Conservation (phyloP, 495 filamentous ascomycete genomes). For the Pyronema domesticum region DNA sequence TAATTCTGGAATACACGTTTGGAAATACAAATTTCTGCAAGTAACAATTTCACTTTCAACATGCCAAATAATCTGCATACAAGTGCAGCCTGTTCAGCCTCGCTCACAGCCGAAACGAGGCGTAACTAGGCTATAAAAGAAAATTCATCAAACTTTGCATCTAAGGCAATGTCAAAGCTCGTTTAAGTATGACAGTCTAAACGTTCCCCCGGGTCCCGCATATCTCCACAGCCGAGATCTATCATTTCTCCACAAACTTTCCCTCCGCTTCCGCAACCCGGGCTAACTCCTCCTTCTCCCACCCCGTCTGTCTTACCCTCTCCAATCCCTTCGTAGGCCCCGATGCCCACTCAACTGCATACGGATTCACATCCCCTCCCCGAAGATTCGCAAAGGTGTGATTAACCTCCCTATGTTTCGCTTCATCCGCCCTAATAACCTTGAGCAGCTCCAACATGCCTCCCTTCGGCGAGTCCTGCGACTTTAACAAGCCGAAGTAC, state of each 20-base stretch:
- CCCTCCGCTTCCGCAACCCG: conserved; percentile 26
- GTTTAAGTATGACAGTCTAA: no score
- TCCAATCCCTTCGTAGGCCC: conserved; percentile 56
- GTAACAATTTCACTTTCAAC: no score
- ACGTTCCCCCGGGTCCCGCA: no score
- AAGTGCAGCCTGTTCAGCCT: no score
- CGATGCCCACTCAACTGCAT: conserved; percentile 48
- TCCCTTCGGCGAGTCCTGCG: conserved; percentile 48
- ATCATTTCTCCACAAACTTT: background rate
- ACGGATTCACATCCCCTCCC: conserved; percentile 78
- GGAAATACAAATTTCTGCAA: no score
- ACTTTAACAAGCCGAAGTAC: conserved; percentile 63
- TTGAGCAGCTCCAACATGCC: conserved; percentile 73
- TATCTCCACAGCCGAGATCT: no score
- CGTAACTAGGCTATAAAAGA: no score
- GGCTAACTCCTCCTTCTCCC: conserved; percentile 50
- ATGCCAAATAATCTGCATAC: no score
- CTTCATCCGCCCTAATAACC: conserved; percentile 85
- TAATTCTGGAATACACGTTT: no score
- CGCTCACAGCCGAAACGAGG: no score
- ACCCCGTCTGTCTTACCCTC: conserved; percentile 49
- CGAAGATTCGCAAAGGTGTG: conserved; percentile 78
- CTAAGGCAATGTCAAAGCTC: no score
- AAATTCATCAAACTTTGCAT: no score
- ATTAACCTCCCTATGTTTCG: conserved; percentile 94